Percentiles rank a stretch among this genome's conserved stretches.
Conservation (phyloP, 176 grass and related monocot genomes). For the Bonia amplexicaulis region DNA sequence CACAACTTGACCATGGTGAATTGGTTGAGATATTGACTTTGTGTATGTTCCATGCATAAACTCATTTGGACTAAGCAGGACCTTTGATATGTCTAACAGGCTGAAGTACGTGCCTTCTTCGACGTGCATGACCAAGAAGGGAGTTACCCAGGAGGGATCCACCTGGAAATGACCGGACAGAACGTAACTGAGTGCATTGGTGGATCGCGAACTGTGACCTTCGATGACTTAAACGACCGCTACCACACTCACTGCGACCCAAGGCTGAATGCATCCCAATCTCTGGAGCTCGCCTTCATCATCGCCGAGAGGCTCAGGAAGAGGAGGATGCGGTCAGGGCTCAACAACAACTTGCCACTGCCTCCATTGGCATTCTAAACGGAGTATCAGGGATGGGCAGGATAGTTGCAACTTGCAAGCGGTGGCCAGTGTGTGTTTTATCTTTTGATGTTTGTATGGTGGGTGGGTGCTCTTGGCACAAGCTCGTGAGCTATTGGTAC, state of each 20-base stretch:
- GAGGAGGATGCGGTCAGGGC: slow-evolving; percentile 59
- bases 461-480: slow-evolving; percentile 36
- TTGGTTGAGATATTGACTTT: background rate
- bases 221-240: slow-evolving; percentile 74
- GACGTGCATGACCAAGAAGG: slow-evolving; percentile 95
- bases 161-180: slow-evolving; percentile 96
- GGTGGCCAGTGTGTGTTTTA: slow-evolving; percentile 23
- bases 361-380: slow-evolving; percentile 71
- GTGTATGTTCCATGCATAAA: background rate
- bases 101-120: slow-evolving; percentile 84
- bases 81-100: slow-evolving; percentile 39
- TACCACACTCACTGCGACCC: slow-evolving; percentile 97
- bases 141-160: slow-evolving; percentile 83
- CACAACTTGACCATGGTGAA: background rate
- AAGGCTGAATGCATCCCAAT: slow-evolving; percentile 83
- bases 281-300: slow-evolving; percentile 85
- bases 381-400: slow-evolving; percentile 11
- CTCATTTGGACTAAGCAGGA: background rate
- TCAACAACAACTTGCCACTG: slow-evolving; percentile 43
- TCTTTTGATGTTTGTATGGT: slow-evolving; percentile 47
- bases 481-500: slow-evolving; percentile 28
- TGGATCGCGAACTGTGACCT: slow-evolving; percentile 85
- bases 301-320: slow-evolving; percentile 87
- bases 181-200: slow-evolving; percentile 93
- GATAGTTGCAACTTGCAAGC: slow-evolving; percentile 31